Conservation (phyloP, 2,329 filamentous ascomycete species). For the Aspergillus ustus region DNA sequence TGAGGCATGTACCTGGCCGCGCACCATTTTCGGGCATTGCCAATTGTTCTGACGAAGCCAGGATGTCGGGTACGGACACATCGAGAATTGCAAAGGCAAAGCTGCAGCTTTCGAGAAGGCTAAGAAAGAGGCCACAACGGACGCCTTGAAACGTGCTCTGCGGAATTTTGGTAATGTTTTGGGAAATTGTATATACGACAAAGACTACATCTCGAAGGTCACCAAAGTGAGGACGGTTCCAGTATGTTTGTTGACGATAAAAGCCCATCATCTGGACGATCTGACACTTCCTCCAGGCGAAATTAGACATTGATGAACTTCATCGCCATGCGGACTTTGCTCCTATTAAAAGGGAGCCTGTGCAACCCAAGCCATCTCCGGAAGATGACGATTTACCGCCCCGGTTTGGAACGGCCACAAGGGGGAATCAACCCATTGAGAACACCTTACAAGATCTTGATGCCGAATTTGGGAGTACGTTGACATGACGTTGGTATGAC, state of each 20-base stretch:
- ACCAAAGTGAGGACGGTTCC: constrained; percentile 83
- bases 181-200: constrained; percentile 98
- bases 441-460: constrained; percentile 42
- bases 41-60: constrained; percentile 28
- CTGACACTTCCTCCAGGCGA: constrained; percentile 51
- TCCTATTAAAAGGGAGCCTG: constrained; percentile 61
- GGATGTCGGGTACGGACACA: constrained; percentile 95
- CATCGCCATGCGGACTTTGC: constrained; percentile 79
- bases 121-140: constrained; percentile 97
- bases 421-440: constrained; percentile 37
- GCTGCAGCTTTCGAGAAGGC: constrained; percentile 97
- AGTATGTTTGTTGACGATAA: constrained; percentile 34
- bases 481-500: not conserved
- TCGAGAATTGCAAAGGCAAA: constrained; percentile 95
- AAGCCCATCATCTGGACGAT: not conserved
- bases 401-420: constrained; percentile 26
- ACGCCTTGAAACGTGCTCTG: constrained; percentile 86
- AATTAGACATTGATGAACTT: constrained; percentile 77
- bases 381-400: constrained; percentile 55
- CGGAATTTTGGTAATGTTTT: constrained; percentile 94
- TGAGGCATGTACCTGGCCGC: constrained; percentile 58
- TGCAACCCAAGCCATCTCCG: constrained; percentile 38
- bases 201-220: constrained; percentile 88
- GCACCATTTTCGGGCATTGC: constrained; percentile 6
- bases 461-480: constrained; percentile 50